Percentiles rank a stretch among this genome's conserved stretches.
phyloP scores from a whole-genome alignment of 2,329 filamentous ascomycete species.

The Didymella sp. region DNA sequence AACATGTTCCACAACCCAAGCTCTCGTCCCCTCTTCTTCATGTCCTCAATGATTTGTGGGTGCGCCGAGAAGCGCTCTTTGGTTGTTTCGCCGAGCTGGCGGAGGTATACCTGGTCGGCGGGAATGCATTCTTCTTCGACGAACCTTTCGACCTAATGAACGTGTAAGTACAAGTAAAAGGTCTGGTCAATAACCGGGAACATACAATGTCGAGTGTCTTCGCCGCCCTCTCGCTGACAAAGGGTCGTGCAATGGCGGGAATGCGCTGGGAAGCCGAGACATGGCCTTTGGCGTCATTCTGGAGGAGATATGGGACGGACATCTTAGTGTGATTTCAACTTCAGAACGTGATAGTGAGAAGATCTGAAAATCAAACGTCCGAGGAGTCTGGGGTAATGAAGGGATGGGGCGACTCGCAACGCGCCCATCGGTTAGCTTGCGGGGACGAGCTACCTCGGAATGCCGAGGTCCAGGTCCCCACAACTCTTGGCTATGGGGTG shows the following conservation, averaged over 20 bases:
- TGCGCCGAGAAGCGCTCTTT: slow-evolving; percentile 78
- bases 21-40: slow-evolving; percentile 82
- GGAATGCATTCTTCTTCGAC: slow-evolving; percentile 87
- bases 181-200: not conserved
- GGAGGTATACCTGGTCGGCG: slow-evolving; percentile 79
- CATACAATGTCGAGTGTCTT: slow-evolving; percentile 78
- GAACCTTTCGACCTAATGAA: slow-evolving; percentile 78
- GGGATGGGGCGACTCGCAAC: slow-evolving; percentile 14
- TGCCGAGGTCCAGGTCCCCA: slow-evolving; percentile 15
- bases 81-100: slow-evolving; percentile 76
- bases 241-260: slow-evolving; percentile 64
- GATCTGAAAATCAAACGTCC: slow-evolving; percentile 6
- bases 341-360: not conserved
- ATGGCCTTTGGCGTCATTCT: slow-evolving; percentile 47
- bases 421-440: slow-evolving; percentile 15
- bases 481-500: slow-evolving; percentile 13
- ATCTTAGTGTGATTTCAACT: slow-evolving; percentile 24
- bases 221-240: slow-evolving; percentile 84
- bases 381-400: slow-evolving; percentile 20
- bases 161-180: not conserved
- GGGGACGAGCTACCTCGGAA: slow-evolving; percentile 10
- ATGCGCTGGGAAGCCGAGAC: slow-evolving; percentile 62
- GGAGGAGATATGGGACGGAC: slow-evolving; percentile 45
- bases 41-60: slow-evolving; percentile 82
- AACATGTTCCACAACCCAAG: slow-evolving; percentile 99